Conservation (phyloP, 75 land plant genomes). For the Picea sitchensis region DNA sequence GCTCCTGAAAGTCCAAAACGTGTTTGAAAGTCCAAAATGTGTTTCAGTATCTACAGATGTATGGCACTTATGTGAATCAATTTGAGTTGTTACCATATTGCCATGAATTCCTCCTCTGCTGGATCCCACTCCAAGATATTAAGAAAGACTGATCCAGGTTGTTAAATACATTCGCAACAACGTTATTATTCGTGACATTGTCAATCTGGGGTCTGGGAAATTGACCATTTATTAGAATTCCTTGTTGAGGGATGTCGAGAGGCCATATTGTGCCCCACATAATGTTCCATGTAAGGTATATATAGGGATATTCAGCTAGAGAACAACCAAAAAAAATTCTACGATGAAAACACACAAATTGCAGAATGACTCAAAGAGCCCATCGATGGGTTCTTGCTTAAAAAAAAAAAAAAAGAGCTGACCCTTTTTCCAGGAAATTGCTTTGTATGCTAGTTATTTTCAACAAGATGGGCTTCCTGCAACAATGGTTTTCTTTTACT, state of each 20-base stretch:
- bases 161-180: slow-evolving; percentile 68
- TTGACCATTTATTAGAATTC: slow-evolving; percentile 71
- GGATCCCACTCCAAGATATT: slow-evolving; percentile 48
- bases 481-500: not conserved
- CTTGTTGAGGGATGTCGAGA: slow-evolving; percentile 23
- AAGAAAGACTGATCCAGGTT: slow-evolving; percentile 63
- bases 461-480: not conserved
- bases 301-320: slow-evolving; percentile 23
- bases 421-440: not conserved
- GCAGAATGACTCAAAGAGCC: not conserved
- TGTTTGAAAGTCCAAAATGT: no score
- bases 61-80: no score
- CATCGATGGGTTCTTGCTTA: not conserved
- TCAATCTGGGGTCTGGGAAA: slow-evolving; percentile 90
- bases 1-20: no score
- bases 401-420: no score
- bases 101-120: no score
- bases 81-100: no score
- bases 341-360: not conserved
- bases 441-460: not conserved
- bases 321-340: not conserved
- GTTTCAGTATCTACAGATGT: no score
- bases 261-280: slow-evolving; percentile 29
- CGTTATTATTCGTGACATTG: slow-evolving; percentile 62
- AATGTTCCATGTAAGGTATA: slow-evolving; percentile 40